Conservation (phyloP, 148 eudicot species). For the Rhododendron simsii region DNA sequence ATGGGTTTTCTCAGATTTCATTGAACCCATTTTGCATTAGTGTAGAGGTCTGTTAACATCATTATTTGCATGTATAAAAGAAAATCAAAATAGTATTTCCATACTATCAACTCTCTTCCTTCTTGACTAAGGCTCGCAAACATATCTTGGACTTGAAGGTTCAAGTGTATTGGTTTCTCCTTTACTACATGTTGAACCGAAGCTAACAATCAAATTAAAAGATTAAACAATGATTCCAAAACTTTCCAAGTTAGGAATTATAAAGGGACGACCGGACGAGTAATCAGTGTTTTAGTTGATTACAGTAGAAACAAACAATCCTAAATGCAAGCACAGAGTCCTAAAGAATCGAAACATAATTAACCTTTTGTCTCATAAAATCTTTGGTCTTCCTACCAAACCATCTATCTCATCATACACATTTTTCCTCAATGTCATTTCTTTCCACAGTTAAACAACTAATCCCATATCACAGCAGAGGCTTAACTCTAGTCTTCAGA, state of each 20-base stretch:
- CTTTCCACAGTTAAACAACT: background rate
- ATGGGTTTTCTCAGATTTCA: background rate
- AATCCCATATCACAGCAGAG: background rate
- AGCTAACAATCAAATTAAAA: background rate
- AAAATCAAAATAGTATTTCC: background rate
- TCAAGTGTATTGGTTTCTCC: background rate
- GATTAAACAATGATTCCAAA: background rate
- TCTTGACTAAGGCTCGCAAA: background rate
- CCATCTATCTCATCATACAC: background rate
- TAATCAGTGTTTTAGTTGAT: background rate
- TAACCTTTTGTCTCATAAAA: background rate
- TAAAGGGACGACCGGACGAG: background rate
- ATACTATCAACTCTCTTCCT: background rate
- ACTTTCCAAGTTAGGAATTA: background rate
- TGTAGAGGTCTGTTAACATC: background rate
- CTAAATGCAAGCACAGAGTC: no score
- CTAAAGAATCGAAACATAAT: background rate
- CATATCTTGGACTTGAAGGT: background rate
- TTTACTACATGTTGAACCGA: background rate
- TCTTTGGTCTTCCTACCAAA: background rate
- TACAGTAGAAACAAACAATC: background rate
- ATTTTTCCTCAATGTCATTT: background rate
- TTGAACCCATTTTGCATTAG: background rate
- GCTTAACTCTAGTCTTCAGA: background rate
- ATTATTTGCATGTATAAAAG: background rate